These are phyloP conservation scores for Trichoderma atrobrunneum DNA, from an alignment of 2,329 filamentous ascomycete genomes.

Conservation along the genomic window DNA sequence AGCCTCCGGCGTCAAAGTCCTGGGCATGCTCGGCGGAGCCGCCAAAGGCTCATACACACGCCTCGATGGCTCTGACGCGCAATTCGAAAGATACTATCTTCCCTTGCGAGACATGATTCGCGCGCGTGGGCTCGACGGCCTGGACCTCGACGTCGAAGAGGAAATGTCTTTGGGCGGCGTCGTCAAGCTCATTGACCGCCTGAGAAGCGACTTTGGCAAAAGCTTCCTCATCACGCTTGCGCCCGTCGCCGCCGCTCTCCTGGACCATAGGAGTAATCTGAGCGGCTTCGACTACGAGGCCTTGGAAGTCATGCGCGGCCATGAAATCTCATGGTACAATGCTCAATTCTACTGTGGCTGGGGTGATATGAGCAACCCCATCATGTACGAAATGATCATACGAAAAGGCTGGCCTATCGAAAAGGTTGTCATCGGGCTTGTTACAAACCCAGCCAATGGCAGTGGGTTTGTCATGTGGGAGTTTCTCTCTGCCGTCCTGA, in stretches of 20 bases:
- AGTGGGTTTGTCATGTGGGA: constrained; percentile 49
- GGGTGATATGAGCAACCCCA: constrained; percentile 54
- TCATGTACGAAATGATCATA: constrained; percentile 51
- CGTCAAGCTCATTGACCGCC: constrained; percentile 63
- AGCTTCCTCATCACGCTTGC: constrained; percentile 76
- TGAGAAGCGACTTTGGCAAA: constrained; percentile 66
- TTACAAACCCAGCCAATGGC: constrained; percentile 77
- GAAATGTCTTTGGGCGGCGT: constrained; percentile 64
- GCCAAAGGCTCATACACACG: constrained; percentile 67
- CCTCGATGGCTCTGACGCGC: constrained; percentile 53
- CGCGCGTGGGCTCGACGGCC: constrained; percentile 60
- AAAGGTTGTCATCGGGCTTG: constrained; percentile 74
- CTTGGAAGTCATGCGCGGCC: constrained; percentile 65
- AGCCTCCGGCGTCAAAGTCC: constrained; percentile 69
- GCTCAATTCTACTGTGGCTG: constrained; percentile 92
- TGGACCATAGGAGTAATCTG: constrained; percentile 56
- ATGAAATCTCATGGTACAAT: constrained; percentile 80
- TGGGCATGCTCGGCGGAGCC: constrained; percentile 86
- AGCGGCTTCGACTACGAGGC: constrained; percentile 79
- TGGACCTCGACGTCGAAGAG: constrained; percentile 82
- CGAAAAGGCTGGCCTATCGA: constrained; percentile 67
- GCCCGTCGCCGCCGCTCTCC: constrained; percentile 72
- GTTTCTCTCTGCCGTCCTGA: constrained; percentile 44
- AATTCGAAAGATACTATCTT: constrained; percentile 71
- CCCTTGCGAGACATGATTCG: constrained; percentile 66